These are phyloP conservation scores for Decorospora gaudefroyi DNA, from an alignment of 2,329 filamentous ascomycete genomes.

Conservation along the genomic window DNA sequence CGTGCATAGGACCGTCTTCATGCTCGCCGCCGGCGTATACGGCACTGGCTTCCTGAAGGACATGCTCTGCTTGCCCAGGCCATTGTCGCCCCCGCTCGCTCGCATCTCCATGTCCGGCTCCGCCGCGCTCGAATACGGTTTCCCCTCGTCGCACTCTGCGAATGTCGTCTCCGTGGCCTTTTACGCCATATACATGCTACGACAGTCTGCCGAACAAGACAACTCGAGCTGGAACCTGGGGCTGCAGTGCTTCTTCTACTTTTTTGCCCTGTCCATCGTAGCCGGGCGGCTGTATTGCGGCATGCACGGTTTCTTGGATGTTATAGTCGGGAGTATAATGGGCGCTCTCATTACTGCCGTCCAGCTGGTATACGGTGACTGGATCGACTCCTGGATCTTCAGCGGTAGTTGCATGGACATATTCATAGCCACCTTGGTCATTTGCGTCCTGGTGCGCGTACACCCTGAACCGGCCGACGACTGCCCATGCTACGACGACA, in stretches of 20 bases:
- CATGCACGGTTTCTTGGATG: conserved; percentile 97
- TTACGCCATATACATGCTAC: conserved; percentile 75
- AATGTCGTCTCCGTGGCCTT: conserved; percentile 94
- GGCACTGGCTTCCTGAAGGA: conserved; percentile 91
- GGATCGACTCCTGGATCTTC: conserved; percentile 71
- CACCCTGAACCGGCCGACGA: conserved; percentile 96
- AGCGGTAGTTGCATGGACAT: conserved; percentile 62
- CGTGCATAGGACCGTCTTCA: conserved; percentile 52
- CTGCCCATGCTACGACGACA: conserved; percentile 96
- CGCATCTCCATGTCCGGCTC: conserved; percentile 98
- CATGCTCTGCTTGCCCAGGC: conserved; percentile 86
- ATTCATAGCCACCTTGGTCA: conserved; percentile 64
- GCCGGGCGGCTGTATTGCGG: conserved; percentile 93
- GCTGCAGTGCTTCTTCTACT: conserved; percentile 73
- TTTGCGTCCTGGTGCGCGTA: conserved; percentile 79
- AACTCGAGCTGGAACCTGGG: conserved; percentile 62
- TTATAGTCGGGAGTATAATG: conserved; percentile 76
- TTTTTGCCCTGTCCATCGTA: conserved; percentile 87
- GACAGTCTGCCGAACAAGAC: conserved; percentile 66
- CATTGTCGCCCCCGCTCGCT: conserved; percentile 86
- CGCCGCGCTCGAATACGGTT: conserved; percentile 92
- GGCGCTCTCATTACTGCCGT: conserved; percentile 67
- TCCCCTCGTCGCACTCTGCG: conserved; percentile 94
- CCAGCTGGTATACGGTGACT: conserved; percentile 60
- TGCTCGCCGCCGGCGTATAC: conserved; percentile 69